A percentile compares a stretch with the other conserved stretches of the same genome.
Conservation (phyloP, 768 basidiomycete genomes). For the Mycena olivaceomarginata region DNA sequence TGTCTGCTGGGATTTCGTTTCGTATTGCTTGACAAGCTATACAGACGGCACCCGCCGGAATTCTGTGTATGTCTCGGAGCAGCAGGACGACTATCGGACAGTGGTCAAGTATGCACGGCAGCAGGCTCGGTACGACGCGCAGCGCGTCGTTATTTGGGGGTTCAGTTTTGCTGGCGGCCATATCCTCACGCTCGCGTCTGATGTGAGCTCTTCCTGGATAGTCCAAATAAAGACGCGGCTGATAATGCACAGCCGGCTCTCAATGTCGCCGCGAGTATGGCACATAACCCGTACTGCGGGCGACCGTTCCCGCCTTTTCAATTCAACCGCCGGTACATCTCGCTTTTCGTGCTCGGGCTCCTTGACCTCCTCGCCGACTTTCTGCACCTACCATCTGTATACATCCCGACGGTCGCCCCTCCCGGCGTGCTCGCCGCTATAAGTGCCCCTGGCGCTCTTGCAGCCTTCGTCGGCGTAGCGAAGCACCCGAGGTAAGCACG, state of each 20-base stretch:
- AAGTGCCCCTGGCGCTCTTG: slow-evolving; percentile 39
- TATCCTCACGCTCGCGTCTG: slow-evolving; percentile 52
- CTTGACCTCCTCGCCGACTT: slow-evolving; percentile 50
- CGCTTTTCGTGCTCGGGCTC: slow-evolving; percentile 44
- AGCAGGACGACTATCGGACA: slow-evolving; percentile 59
- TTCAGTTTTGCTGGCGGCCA: slow-evolving; percentile 57
- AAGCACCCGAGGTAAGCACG: slow-evolving; percentile 27
- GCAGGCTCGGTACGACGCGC: slow-evolving; percentile 54
- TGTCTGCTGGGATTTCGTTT: background rate
- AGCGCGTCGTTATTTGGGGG: slow-evolving; percentile 58
- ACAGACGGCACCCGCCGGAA: slow-evolving; percentile 55
- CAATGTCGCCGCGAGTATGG: slow-evolving; percentile 51
- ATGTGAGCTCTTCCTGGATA: slow-evolving; percentile 41
- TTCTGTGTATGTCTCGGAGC: slow-evolving; percentile 51
- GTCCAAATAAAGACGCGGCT: background rate
- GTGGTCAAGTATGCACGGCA: slow-evolving; percentile 57
- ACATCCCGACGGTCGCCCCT: slow-evolving; percentile 47
- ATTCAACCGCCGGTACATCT: slow-evolving; percentile 44
- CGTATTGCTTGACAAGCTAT: background rate
- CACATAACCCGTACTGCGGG: slow-evolving; percentile 55
- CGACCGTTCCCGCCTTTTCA: slow-evolving; percentile 27
- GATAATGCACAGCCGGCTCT: slow-evolving; percentile 42
- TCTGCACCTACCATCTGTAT: slow-evolving; percentile 48
- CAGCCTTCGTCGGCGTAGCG: slow-evolving; percentile 44
- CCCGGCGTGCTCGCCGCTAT: slow-evolving; percentile 49